These are phyloP conservation scores for Dalbergia cultrata DNA, from an alignment of 306 rosid genomes.

Conservation along the genomic window DNA sequence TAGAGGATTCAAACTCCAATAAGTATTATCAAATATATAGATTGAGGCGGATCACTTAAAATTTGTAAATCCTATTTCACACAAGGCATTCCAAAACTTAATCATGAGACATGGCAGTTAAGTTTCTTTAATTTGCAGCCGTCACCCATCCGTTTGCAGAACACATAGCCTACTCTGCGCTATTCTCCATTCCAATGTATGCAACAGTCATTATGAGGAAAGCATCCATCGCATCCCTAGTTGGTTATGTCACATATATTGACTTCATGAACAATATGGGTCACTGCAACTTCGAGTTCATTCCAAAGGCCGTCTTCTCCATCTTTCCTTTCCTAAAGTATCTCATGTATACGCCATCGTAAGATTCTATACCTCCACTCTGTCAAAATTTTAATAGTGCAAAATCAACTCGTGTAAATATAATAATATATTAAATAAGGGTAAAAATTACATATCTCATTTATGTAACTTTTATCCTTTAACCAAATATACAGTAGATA, in stretches of 20 bases:
- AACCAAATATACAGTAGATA: too few relatives aligned
- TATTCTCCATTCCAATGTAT: conserved; percentile 62
- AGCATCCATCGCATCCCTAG: conserved; percentile 54
- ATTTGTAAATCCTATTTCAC: too few relatives aligned
- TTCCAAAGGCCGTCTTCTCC: conserved; percentile 61
- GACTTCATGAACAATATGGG: conserved; percentile 88
- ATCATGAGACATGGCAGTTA: too few relatives aligned
- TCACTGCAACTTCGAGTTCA: conserved; percentile 76
- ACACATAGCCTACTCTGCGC: conserved; percentile 61
- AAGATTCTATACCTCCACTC: conserved; percentile 33
- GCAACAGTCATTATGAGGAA: conserved; percentile 50
- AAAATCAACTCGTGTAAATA: too few relatives aligned
- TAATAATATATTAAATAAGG: too few relatives aligned
- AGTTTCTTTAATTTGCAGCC: conserved; percentile 51
- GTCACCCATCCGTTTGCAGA: conserved; percentile 83
- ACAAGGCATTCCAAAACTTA: too few relatives aligned
- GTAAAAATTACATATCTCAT: too few relatives aligned
- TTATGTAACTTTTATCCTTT: too few relatives aligned
- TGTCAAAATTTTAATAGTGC: too few relatives aligned
- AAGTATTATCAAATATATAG: too few relatives aligned
- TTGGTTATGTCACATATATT: conserved; percentile 54
- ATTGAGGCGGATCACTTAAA: too few relatives aligned
- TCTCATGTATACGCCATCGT: conserved; percentile 74
- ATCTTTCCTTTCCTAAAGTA: conserved; percentile 66
- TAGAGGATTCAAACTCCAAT: too few relatives aligned